These are phyloP conservation scores for Albophoma yamanashiensis DNA, from an alignment of 2,329 filamentous ascomycete species.

Conservation along the genomic window DNA sequence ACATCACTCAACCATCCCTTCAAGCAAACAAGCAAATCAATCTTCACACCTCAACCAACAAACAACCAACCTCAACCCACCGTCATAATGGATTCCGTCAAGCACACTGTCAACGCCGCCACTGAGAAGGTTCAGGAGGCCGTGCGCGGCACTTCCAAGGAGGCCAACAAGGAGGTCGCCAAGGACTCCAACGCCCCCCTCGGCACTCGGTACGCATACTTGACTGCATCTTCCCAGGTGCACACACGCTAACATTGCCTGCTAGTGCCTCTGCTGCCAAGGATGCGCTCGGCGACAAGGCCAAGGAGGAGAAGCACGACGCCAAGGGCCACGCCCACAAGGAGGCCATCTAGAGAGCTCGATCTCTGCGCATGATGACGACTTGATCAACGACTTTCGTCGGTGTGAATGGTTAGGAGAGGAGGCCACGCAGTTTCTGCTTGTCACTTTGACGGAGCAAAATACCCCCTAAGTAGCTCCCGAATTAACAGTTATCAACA, in stretches of 20 bases:
- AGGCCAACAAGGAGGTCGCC: slow-evolving; percentile 58
- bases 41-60: slow-evolving; percentile 1
- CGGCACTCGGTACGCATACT: slow-evolving; percentile 36
- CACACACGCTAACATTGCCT: slow-evolving; percentile 2
- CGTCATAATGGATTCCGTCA: slow-evolving; percentile 39
- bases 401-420: not conserved
- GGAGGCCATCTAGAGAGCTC: slow-evolving; percentile 22
- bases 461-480: slow-evolving; percentile 7
- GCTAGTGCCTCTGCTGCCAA: slow-evolving; percentile 34
- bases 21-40: not conserved
- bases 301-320: slow-evolving; percentile 27
- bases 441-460: not conserved
- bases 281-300: slow-evolving; percentile 37
- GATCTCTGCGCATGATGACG: not conserved
- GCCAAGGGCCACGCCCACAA: slow-evolving; percentile 31
- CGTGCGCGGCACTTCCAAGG: slow-evolving; percentile 48
- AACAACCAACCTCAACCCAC: slow-evolving; percentile 7
- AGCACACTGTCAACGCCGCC: slow-evolving; percentile 58
- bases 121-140: slow-evolving; percentile 50
- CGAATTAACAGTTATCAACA: not conserved
- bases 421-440: not conserved
- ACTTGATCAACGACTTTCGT: not conserved
- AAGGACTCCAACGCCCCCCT: slow-evolving; percentile 46
- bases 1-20: not conserved
- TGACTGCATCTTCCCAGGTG: not conserved